Percentiles rank a stretch among this genome's conserved stretches.
Conservation (phyloP, 106 monocot species). For the Chionographis japonica region DNA sequence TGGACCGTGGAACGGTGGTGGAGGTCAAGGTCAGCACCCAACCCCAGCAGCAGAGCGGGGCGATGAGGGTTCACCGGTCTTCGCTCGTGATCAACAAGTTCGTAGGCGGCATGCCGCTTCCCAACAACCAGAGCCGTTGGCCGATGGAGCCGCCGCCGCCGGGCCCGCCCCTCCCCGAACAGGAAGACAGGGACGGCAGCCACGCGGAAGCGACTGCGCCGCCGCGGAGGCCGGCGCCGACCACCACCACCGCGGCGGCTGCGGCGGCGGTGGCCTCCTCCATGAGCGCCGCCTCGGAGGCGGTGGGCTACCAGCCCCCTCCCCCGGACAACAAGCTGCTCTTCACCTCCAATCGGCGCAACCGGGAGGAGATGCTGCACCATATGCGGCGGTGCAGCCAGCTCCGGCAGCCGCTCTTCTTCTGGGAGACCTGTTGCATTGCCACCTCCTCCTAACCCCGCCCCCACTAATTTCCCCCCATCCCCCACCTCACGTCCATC, state of each 20-base stretch:
- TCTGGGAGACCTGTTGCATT: constrained; percentile 89
- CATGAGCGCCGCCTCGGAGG: constrained; percentile 12
- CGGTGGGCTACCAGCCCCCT: neutral
- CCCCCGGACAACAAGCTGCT: constrained; percentile 42
- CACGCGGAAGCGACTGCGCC: neutral
- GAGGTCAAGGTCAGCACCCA: constrained; percentile 90
- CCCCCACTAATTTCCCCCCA: no score
- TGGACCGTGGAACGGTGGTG: constrained; percentile 76
- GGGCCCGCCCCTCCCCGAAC: neutral
- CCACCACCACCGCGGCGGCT: constrained; percentile 37
- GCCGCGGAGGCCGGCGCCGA: constrained; percentile 1
- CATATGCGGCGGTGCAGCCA: constrained; percentile 78
- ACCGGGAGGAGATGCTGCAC: constrained; percentile 59
- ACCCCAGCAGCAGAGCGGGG: constrained; percentile 29
- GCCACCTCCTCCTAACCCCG: constrained; percentile 44
- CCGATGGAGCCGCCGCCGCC: neutral
- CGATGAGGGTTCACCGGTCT: constrained; percentile 58
- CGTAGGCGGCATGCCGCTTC: constrained; percentile 39
- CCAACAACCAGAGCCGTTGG: neutral
- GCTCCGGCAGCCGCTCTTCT: constrained; percentile 69
- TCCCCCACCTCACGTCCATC: neutral
- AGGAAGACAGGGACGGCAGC: neutral
- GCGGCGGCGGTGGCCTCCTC: constrained; percentile 50
- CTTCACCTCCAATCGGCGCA: constrained; percentile 55
- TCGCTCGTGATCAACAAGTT: constrained; percentile 92